Evolutionary conservation across 192 early-diverging fungal species (phyloP).

Genomic region (Umbelopsis sp.): DNA sequence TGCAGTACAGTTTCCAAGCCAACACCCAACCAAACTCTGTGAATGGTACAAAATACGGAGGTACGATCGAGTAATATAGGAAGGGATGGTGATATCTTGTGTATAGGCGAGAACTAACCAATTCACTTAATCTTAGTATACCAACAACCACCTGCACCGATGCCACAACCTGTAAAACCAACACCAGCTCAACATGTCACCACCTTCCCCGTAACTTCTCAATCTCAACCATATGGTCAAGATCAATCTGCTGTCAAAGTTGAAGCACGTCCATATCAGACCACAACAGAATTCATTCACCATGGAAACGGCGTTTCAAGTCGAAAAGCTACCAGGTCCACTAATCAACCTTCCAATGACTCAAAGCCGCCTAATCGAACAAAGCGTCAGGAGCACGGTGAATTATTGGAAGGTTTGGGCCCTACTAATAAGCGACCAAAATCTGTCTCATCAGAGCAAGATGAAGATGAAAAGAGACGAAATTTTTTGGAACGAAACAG

Average conservation of each 20-base stretch:
- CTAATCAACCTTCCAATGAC: neutral
- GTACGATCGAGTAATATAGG: neutral
- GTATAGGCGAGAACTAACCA: neutral
- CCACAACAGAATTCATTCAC: neutral
- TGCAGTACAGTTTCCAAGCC: slow-evolving; percentile 11
- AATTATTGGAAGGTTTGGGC: slow-evolving; percentile 2
- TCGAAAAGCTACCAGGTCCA: neutral
- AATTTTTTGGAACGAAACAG: slow-evolving; percentile 92
- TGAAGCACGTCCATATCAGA: neutral
- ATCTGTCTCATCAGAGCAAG: neutral
- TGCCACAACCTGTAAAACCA: neutral
- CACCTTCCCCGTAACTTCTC: neutral
- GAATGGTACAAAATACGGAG: slow-evolving; percentile 4
- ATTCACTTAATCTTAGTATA: neutral
- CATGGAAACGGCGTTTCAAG: neutral
- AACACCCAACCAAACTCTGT: neutral
- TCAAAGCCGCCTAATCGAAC: neutral
- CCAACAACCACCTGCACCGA: slow-evolving; percentile 2
- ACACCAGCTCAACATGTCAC: neutral
- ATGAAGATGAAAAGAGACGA: slow-evolving; percentile 73
- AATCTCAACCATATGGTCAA: neutral
- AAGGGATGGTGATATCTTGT: too few relatives aligned
- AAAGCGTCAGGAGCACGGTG: slow-evolving; percentile 8
- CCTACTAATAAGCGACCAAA: neutral
- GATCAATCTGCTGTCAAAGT: neutral